Percentiles rank a stretch among this genome's conserved stretches.
phyloP scores from a whole-genome alignment of 169 alveolate species.

The Plasmodium coatneyi region DNA sequence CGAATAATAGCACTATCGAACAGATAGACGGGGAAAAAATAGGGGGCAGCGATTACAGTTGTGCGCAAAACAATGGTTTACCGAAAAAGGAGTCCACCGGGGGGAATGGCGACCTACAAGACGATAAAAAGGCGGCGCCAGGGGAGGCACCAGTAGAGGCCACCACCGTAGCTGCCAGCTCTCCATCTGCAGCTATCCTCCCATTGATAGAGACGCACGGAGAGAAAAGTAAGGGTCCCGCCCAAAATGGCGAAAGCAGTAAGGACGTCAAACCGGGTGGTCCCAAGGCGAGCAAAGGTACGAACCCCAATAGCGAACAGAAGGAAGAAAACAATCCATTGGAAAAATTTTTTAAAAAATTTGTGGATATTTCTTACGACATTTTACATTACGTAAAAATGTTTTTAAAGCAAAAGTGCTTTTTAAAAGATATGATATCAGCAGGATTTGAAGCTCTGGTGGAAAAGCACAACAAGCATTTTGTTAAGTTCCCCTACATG shows the following conservation, averaged over 20 bases:
- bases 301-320: background rate
- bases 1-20: slow-evolving; percentile 28
- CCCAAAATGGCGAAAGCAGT: slow-evolving; percentile 5
- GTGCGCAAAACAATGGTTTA: background rate
- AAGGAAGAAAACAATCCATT: slow-evolving; percentile 2
- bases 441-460: slow-evolving; percentile 73
- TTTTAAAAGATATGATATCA: slow-evolving; percentile 53
- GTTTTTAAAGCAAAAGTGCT: slow-evolving; percentile 40
- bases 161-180: background rate
- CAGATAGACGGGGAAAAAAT: slow-evolving; percentile 6
- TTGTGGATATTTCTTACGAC: slow-evolving; percentile 35
- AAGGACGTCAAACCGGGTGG: background rate
- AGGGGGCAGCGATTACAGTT: background rate
- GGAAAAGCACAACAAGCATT: slow-evolving; percentile 43
- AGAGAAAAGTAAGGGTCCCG: background rate
- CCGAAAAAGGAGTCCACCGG: background rate
- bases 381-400: slow-evolving; percentile 61
- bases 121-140: background rate
- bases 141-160: background rate
- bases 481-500: slow-evolving; percentile 27
- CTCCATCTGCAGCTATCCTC: background rate
- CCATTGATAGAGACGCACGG: background rate
- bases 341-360: slow-evolving; percentile 30
- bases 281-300: background rate
- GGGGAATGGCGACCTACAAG: background rate